These are phyloP conservation scores for Xylariaceae sp. DNA, from an alignment of 2,329 filamentous ascomycete genomes.

Conservation along the genomic window DNA sequence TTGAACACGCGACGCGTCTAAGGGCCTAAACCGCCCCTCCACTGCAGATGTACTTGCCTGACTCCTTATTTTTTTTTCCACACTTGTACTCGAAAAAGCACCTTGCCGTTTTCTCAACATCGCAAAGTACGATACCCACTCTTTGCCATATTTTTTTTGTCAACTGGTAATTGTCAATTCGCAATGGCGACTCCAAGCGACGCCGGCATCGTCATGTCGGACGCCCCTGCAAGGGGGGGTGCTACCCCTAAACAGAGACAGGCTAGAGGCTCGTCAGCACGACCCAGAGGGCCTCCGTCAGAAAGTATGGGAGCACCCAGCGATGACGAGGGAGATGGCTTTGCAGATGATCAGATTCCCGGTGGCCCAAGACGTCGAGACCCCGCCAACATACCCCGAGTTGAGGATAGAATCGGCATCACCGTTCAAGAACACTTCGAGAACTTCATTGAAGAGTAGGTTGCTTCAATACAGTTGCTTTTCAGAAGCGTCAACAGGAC, in stretches of 20 bases:
- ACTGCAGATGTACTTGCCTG: slow-evolving; percentile 7
- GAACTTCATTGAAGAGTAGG: slow-evolving; percentile 76
- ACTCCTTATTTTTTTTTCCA: slow-evolving; percentile 23
- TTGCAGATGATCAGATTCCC: slow-evolving; percentile 66
- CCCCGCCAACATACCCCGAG: slow-evolving; percentile 62
- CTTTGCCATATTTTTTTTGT: not conserved
- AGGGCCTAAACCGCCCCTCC: slow-evolving; percentile 19
- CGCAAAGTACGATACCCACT: slow-evolving; percentile 3
- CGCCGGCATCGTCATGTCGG: slow-evolving; percentile 60
- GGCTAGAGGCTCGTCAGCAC: slow-evolving; percentile 55
- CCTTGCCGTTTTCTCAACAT: not conserved
- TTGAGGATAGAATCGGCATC: slow-evolving; percentile 76
- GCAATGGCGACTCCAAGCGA: slow-evolving; percentile 59
- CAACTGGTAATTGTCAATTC: not conserved
- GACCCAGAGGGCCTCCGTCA: slow-evolving; percentile 63
- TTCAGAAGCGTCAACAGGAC: slow-evolving; percentile 1
- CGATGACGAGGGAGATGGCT: slow-evolving; percentile 64
- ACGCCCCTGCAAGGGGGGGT: slow-evolving; percentile 48
- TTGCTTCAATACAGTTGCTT: slow-evolving; percentile 9
- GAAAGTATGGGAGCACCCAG: slow-evolving; percentile 63
- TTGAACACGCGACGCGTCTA: slow-evolving; percentile 15
- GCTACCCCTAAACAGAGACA: slow-evolving; percentile 48
- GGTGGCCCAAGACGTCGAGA: slow-evolving; percentile 52
- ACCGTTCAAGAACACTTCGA: slow-evolving; percentile 78
- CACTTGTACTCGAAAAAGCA: not conserved